These are phyloP conservation scores for Elaeagnus macrophylla DNA, from an alignment of 306 rosid species.

Conservation along the genomic window DNA sequence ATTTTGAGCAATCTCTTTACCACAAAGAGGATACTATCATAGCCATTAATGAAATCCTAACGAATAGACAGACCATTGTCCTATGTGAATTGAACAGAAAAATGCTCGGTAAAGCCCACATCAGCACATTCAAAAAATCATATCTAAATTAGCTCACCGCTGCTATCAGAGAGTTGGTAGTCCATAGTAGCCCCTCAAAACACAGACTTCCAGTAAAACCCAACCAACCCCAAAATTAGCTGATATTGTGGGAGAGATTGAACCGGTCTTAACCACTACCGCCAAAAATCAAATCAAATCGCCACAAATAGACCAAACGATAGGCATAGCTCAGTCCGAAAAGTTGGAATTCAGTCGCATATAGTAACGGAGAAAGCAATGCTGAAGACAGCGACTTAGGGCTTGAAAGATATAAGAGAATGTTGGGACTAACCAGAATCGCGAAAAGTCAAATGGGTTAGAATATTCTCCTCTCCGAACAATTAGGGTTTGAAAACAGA, in stretches of 20 bases:
- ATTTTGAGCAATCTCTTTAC: constrained; percentile 9
- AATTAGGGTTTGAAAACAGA: constrained; percentile 9
- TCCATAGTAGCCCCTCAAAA: constrained; percentile 37
- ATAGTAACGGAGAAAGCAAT: constrained; percentile 17
- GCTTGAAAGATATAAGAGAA: constrained; percentile 8
- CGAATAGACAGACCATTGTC: constrained; percentile 1
- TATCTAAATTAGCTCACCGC: constrained; percentile 43
- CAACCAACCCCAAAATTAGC: constrained; percentile 17
- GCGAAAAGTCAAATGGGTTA: neutral
- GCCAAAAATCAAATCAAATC: constrained; percentile 10
- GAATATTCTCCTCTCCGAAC: neutral
- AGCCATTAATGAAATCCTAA: constrained; percentile 1
- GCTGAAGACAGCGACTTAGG: constrained; percentile 11
- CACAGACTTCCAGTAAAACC: constrained; percentile 7
- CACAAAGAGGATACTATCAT: neutral
- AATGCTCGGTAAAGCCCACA: constrained; percentile 11
- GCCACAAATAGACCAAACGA: neutral
- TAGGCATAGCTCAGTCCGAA: constrained; percentile 1
- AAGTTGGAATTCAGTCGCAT: constrained; percentile 16
- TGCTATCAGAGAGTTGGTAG: constrained; percentile 63
- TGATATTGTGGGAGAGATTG: constrained; percentile 12
- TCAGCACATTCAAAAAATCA: neutral
- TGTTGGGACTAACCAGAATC: constrained; percentile 19
- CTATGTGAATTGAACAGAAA: neutral
- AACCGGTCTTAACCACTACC: constrained; percentile 4